Conservation (phyloP, 2,329 filamentous ascomycete genomes). For the Cladosporium cucumerinum region DNA sequence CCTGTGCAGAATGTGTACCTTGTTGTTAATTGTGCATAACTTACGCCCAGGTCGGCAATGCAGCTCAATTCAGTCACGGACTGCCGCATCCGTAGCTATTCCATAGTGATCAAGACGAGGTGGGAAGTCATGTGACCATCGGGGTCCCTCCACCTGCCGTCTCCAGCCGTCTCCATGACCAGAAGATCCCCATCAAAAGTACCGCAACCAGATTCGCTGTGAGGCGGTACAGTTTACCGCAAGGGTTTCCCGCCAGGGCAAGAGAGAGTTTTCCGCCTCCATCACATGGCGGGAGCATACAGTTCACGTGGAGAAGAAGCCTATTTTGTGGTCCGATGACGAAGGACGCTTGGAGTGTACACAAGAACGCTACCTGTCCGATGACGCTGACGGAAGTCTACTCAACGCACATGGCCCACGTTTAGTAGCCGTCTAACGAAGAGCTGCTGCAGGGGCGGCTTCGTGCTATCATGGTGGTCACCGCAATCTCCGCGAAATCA, state of each 20-base stretch:
- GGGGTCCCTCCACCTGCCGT: not conserved
- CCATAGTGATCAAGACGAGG: not conserved
- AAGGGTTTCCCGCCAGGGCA: slow-evolving; percentile 7
- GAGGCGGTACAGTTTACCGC: not conserved
- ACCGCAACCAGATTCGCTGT: not conserved
- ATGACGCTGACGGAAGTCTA: not conserved
- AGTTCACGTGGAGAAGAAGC: slow-evolving; percentile 11
- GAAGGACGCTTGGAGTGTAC: not conserved
- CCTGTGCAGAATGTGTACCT: not conserved
- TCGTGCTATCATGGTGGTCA: not conserved
- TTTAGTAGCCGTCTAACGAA: not conserved
- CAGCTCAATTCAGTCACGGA: not conserved
- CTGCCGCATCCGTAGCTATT: not conserved
- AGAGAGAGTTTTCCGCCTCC: slow-evolving; percentile 5
- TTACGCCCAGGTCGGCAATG: not conserved
- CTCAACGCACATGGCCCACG: not conserved
- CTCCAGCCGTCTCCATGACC: not conserved
- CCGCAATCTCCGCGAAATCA: not conserved
- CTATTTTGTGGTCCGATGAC: not conserved
- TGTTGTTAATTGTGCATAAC: not conserved
- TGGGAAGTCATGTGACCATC: not conserved
- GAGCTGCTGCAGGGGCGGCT: not conserved
- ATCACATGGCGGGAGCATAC: not conserved
- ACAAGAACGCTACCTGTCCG: not conserved
- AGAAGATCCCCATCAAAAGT: not conserved